Base-by-base conservation (phyloP, 768 basidiomycete genomes). In the Rhodotorula taiwanensis region DNA sequence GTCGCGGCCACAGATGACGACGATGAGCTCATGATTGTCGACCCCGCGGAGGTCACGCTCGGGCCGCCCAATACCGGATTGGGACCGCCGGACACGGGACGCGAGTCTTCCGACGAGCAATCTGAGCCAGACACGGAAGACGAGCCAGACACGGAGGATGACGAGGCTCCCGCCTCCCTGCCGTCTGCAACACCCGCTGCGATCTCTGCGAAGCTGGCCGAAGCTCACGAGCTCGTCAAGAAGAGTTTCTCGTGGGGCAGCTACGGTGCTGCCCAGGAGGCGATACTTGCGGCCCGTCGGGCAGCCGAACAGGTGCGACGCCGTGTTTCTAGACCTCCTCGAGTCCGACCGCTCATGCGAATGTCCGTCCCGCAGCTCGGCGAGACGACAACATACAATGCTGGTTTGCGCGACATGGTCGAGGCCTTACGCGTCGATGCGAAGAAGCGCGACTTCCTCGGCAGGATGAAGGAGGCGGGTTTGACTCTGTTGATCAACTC, bases 161-260 rank as follows among this genome's bases (percentile, higher is more conserved):
- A 53, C 30, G 39, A 49, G 2, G 67, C 28, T 8, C 41, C 63
- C 21, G 66, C n/a, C n/a, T n/a, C n/a, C n/a, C n/a, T n/a, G n/a
- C n/a, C n/a, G n/a, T n/a, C n/a, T n/a, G n/a, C n/a, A n/a, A n/a
- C n/a, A n/a, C n/a, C n/a, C n/a, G n/a, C n/a, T n/a, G n/a, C n/a
- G n/a, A n/a, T n/a, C n/a, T n/a, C n/a, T n/a, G n/a, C n/a, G n/a
- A n/a, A n/a, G n/a, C 81, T 90, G 47, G 79, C 87, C 15, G 79
- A 79, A 31, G 87, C 87, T 42, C 7, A 21, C 31, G 23, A 41
- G n/a, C 33, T 60, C 9, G 28, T 61, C 39, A 39, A 56, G 20
- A 43, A 39, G 23, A 60, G 58, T 36, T 94, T 93, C 76, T 81
- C 87, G 44, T 77, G 76, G 42, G 80, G 83, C 69, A 80, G 89